Base-by-base conservation (phyloP, 495 filamentous ascomycete species). In the Talaromyces wortmannii region DNA sequence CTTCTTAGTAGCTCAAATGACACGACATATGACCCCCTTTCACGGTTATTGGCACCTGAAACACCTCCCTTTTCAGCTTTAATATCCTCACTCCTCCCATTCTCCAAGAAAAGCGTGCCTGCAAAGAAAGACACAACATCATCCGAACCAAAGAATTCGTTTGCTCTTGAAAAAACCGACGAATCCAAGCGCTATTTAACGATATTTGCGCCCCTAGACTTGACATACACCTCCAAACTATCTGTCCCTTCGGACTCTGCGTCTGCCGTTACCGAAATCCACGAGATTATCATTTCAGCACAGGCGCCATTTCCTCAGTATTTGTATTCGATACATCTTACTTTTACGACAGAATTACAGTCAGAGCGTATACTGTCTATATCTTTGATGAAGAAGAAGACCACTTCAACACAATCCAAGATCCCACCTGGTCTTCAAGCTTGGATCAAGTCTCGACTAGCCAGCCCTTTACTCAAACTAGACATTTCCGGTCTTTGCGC, bases 401-500 rank as follows among this genome's bases (percentile, higher is more conserved):
- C 50, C 31, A 49, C 6, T 10, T 58, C 58, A n/a, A 59, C 58
- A 54, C 64, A 66, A 40, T 42, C 62, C 17, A 66, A 59, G 49
- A 58, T 69, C 1, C 70, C 70, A 5, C 56, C 62, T 30, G 55
- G 58, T 13, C 57, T 77, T n/a, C 70, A 62, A n/a, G 62, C 57
- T 48, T 77, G 74, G 74, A 69, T 72, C n/a, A 60, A 67, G 11
- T 55, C 62, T 16, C 62, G 74, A 30, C 53, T 77, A 40, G 55
- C 56, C 10, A 74, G 67, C 33, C 65, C 70, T 1, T 65, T 76
- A 7, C 42, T 72, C 15, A 68, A 61, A 45, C 61, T 76, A 2
- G 73, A 77, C 49, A 60, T 77, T 36, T 62, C 73, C 7, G 74
- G 71, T 7, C 63, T 75, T 4, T 74, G 74, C 53, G 71, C 71